Percentiles rank a stretch among this genome's conserved stretches.
phyloP scores from a whole-genome alignment of 768 basidiomycete species.

The Grammothele lineata region DNA sequence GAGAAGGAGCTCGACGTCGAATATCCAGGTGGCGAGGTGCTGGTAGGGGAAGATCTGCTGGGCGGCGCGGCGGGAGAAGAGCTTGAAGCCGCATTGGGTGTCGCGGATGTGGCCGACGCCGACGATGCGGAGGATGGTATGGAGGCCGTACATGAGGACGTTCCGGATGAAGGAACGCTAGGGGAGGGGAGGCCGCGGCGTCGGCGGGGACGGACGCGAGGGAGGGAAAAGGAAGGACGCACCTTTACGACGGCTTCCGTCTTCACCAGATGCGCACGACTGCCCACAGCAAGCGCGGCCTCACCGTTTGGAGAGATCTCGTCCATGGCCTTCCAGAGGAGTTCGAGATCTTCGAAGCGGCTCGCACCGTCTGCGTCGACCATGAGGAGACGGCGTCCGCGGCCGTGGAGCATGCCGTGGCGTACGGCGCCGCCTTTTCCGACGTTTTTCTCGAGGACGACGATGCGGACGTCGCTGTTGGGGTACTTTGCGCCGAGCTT shows the following conservation, averaged over 20 bases:
- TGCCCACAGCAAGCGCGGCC: constrained; percentile 74
- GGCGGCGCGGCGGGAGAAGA: constrained; percentile 83
- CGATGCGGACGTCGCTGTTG: constrained; percentile 65
- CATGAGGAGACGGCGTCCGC: constrained; percentile 79
- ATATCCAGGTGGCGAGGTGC: constrained; percentile 91
- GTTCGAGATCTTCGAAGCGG: constrained; percentile 76
- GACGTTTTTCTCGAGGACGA: constrained; percentile 73
- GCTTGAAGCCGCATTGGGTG: constrained; percentile 97
- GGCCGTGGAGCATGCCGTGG: constrained; percentile 83
- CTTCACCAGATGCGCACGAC: constrained; percentile 87
- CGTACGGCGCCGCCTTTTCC: constrained; percentile 93
- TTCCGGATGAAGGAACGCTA: constrained; percentile 89
- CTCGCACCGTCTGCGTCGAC: constrained; percentile 96
- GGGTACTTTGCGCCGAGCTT: constrained; percentile 53
- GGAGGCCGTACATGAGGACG: constrained; percentile 90
- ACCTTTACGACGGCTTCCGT: constrained; percentile 95
- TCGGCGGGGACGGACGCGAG: not conserved
- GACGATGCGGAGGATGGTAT: constrained; percentile 82
- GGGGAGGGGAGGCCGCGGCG: no score
- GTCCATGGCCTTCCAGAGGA: constrained; percentile 77
- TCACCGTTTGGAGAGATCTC: constrained; percentile 38
- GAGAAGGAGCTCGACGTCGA: constrained; percentile 90
- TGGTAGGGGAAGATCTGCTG: constrained; percentile 80
- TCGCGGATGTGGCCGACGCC: constrained; percentile 90
- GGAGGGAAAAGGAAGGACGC: constrained; percentile 11